Percentiles rank a stretch among this genome's conserved stretches.
Conservation (phyloP, 2,329 filamentous ascomycete species). For the Diaporthe vaccinii region DNA sequence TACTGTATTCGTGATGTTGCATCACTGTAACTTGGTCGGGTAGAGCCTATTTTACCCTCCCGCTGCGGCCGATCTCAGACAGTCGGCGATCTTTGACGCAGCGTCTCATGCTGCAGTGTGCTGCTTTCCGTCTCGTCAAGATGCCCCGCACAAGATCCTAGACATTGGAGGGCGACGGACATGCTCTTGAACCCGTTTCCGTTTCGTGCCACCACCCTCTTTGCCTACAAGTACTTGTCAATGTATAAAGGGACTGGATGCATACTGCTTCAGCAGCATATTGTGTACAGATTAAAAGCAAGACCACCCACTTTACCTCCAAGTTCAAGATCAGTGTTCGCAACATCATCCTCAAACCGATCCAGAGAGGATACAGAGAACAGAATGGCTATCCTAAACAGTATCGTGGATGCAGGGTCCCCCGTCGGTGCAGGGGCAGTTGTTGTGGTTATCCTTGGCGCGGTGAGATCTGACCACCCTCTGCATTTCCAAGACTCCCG, state of each 20-base stretch:
- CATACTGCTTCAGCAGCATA: too few species aligned
- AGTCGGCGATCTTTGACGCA: background rate
- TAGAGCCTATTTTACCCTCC: background rate
- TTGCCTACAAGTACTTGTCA: background rate
- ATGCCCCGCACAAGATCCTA: slow-evolving; percentile 8
- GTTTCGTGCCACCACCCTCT: background rate
- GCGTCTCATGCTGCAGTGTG: background rate
- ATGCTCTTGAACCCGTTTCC: background rate
- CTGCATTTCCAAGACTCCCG: background rate
- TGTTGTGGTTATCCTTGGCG: slow-evolving; percentile 17
- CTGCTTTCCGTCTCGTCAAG: background rate
- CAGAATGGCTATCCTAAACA: background rate
- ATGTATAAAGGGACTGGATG: too few species aligned
- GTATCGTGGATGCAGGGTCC: background rate
- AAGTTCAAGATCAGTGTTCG: background rate
- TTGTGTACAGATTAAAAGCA: too few species aligned
- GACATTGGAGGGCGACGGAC: background rate
- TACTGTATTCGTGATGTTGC: too few species aligned
- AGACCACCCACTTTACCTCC: background rate
- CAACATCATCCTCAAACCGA: background rate
- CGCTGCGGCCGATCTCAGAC: background rate
- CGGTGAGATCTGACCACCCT: slow-evolving; percentile 16
- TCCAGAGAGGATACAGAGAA: background rate
- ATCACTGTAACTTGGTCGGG: too few species aligned
- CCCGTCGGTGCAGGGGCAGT: background rate